Evolutionary conservation across 2,329 filamentous ascomycete genomes (phyloP).

Genomic region (Hypoxylon sp.): DNA sequence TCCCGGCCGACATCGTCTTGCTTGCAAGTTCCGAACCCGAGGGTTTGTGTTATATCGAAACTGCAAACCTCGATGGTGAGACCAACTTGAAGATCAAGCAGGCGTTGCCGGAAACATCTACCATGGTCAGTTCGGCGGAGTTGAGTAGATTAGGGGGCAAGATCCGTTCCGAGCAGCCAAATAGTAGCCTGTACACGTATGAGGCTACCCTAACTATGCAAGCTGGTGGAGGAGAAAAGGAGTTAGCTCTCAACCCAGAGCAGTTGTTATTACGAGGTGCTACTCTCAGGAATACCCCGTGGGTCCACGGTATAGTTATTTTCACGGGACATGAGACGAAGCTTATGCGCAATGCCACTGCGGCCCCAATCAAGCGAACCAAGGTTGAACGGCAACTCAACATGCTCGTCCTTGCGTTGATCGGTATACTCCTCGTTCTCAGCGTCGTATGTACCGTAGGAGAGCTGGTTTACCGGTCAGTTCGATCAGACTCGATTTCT

Average conservation of each 20-base stretch:
- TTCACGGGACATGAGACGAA: conserved; percentile 99
- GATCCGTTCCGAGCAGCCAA: conserved; percentile 94
- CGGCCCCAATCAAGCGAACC: conserved; percentile 96
- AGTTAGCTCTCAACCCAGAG: conserved; percentile 89
- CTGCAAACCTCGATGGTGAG: conserved; percentile 96
- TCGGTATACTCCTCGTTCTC: conserved; percentile 84
- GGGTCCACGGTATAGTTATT: conserved; percentile 96
- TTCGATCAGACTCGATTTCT: conserved; percentile 71
- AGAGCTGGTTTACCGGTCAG: conserved; percentile 84
- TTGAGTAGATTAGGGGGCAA: conserved; percentile 88
- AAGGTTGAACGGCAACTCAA: conserved; percentile 96
- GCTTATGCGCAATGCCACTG: conserved; percentile 97
- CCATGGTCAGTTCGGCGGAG: conserved; percentile 88
- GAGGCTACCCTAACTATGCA: conserved; percentile 96
- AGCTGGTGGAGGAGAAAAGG: conserved; percentile 91
- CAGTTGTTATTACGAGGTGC: conserved; percentile 94
- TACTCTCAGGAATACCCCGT: conserved; percentile 94
- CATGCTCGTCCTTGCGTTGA: conserved; percentile 89
- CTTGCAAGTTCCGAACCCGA: conserved; percentile 97
- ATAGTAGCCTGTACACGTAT: conserved; percentile 98
- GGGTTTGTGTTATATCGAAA: conserved; percentile 98
- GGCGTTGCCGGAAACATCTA: conserved; percentile 90
- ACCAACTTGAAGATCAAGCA: conserved; percentile 99
- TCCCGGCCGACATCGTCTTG: conserved; percentile 93
- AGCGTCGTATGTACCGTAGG: conserved; percentile 93